These are phyloP conservation scores for Xeromyces bisporus DNA, from an alignment of 495 filamentous ascomycete species.

Conservation along the genomic window DNA sequence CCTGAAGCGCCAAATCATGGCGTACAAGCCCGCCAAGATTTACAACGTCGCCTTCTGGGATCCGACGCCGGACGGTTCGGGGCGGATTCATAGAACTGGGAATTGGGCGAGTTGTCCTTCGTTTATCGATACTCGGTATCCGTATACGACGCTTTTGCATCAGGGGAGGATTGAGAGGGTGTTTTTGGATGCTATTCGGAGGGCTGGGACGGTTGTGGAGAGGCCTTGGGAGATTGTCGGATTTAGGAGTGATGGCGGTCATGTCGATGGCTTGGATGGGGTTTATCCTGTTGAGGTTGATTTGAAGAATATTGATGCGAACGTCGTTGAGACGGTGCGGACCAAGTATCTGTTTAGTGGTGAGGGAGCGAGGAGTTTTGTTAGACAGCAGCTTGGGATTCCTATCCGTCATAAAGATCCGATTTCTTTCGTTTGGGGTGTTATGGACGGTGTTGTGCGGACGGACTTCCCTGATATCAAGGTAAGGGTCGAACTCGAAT, in stretches of 20 bases:
- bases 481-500: too few species aligned
- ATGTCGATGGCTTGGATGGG: slow-evolving; percentile 36
- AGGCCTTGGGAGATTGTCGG: slow-evolving; percentile 45
- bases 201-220: slow-evolving; percentile 39
- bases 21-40: slow-evolving; percentile 44
- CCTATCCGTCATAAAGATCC: slow-evolving; percentile 46
- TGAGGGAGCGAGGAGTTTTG: slow-evolving; percentile 47
- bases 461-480: slow-evolving; percentile 80
- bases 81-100: slow-evolving; percentile 42
- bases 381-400: slow-evolving; percentile 41
- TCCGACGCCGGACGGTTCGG: slow-evolving; percentile 29
- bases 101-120: slow-evolving; percentile 48
- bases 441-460: slow-evolving; percentile 65
- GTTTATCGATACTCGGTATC: slow-evolving; percentile 49
- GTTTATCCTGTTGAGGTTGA: slow-evolving; percentile 48
- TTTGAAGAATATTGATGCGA: slow-evolving; percentile 59
- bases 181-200: slow-evolving; percentile 45
- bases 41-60: slow-evolving; percentile 57
- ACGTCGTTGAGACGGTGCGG: slow-evolving; percentile 43
- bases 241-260: slow-evolving; percentile 43
- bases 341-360: slow-evolving; percentile 51
- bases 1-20: slow-evolving; percentile 47
- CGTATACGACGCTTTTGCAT: slow-evolving; percentile 47
- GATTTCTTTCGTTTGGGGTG: slow-evolving; percentile 57
- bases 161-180: slow-evolving; percentile 49